Base-by-base conservation (phyloP, 352 stramenopile species). In the Phytophthora sansomeana region DNA sequence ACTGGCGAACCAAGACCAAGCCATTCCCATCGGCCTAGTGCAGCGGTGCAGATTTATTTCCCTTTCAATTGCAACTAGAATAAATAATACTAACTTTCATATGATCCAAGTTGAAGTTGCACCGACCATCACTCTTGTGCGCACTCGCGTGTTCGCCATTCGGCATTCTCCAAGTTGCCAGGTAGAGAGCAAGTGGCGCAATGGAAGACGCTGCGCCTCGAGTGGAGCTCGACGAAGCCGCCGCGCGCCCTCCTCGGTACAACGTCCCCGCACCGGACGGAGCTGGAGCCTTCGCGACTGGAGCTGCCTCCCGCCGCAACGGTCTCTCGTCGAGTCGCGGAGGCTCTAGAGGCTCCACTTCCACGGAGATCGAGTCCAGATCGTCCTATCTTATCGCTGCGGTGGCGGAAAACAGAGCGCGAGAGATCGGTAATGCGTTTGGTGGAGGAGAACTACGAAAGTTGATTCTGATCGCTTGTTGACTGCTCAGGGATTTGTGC, bases 351-450 rank as follows among this genome's bases (percentile, higher is more conserved):
- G 49, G 66, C 9, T 72, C 70, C 14, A 47, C 33, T n/a, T 55
- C 58, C 16, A 44, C 46, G 17, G 52, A 68, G 19, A 44, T 58
- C 8, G 38, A 68, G 13, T 32, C 49, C 26, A 68, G 48, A 60
- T 71, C 68, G 5, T 89, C 83, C 2, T 89, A 89, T 52, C 58
- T 91, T 32, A 90, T 91, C 47, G 71, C 65, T 41, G 79, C 78
- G 0, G 81, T 91, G 30, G 73, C 83, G 0, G 83, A 91, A 29
- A 91, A 84, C 28, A 69, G 80, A 1, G 75, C 80, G 5, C 63
- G 83, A 28, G 83, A 90, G 62, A 85, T 91, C 17, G 83, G 83
- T 91, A 63, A 33, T 30, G 17, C 26, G 17, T 13, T 14, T 47
- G n/a, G 16, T 35, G n/a, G n/a, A 28, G 35, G 21, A 1, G 17